Evolutionary conservation across 1,284 basidiomycete genomes (phyloP), one percentile per base, ranked within the genome.

Genomic region (Agaricales sp.): DNA sequence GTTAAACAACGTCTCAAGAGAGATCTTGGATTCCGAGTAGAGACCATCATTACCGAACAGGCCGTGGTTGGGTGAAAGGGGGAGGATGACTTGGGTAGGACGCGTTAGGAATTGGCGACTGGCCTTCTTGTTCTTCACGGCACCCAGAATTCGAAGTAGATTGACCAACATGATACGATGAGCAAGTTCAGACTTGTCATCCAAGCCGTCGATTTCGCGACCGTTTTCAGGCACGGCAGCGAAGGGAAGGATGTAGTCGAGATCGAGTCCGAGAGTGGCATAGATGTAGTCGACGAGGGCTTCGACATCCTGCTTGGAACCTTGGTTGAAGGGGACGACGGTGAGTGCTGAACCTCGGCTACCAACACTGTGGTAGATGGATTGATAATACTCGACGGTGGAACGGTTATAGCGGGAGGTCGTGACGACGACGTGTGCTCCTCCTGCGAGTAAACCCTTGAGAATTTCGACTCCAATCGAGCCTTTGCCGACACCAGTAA

Each of bases 211-310:
- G 53, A 99, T 99, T 69, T 98, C 92, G 53, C 95, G 87, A 44
- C 96, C 95, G 61, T 98, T 98, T 69, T 98, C 96, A 12, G 96
- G 94, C 45, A 99, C 87, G 52, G 94, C 96, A 50, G 95, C 96
- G 68, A 99, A 99, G 38, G 95, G 95, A 54, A 98, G 80, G 60
- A 99, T 90, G 69, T 97, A 98, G 69, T 99, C 95, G 53, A 99
- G 79, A 70, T 99, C 95, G 71, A 99, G 82, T 45, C 87, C 86
- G 51, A 97, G 82, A 41, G 85, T 93, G 43, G 87, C 82, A 70
- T 98, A 99, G 67, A 99, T 95, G 68, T 99, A 99, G 69, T 98
- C 94, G 58, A 99, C 84, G 50, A 99, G 80, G 8, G 92, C 91
- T 63, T 99, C 94, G 38, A 95, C 90, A 60, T 99, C 96, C 67